Base-by-base conservation (phyloP, 768 basidiomycete genomes). In the Lentinula sp. region DNA sequence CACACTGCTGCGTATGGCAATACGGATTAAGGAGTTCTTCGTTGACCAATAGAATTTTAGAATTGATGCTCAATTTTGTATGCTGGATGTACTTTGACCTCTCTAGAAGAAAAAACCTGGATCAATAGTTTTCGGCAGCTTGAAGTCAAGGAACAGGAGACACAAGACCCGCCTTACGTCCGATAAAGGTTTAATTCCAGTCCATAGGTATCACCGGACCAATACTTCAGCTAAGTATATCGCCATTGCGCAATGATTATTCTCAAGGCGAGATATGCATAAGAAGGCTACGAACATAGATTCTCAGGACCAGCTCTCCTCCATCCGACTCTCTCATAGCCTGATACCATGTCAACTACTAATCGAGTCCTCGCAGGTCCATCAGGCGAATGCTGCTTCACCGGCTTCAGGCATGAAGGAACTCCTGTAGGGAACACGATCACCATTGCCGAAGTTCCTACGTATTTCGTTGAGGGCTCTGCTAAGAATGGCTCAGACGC, bases 1-100 rank as follows among this genome's bases (percentile, higher is more conserved):
- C 97, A 99, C 81, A 92, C 88, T 67, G 87, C 93, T 53, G 96
- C 97, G 11, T 97, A 98, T 72, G 73, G 76, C 59, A 71, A 37
- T 43, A 43, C 10, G 28, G 55, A 40, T 31, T 56, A 56, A 35
- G 46, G 46, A 18, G 18, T 11, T n/a, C 4, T n/a, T 48, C 18
- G 9, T 39, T 39, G 37, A 39, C 42, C 37, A 39, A 39, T 39
- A 39, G 42, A 43, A 11, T 5, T 40, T 15, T 10, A 40, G 39
- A 40, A 40, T 40, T 40, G 39, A 11, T 15, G 39, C 39, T 40
- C 28, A 2, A 28, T 28, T 3, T 28, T 0, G 3, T 28, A 28
- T 40, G 39, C 39, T 40, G 15, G 15, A 40, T 40, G 39, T 40
- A 4, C 39, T 40, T 40, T 40, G 39, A 40, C 39, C 39, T 11